Conservation (phyloP, 108 stramenopile species). For the Fragilaria radians region DNA sequence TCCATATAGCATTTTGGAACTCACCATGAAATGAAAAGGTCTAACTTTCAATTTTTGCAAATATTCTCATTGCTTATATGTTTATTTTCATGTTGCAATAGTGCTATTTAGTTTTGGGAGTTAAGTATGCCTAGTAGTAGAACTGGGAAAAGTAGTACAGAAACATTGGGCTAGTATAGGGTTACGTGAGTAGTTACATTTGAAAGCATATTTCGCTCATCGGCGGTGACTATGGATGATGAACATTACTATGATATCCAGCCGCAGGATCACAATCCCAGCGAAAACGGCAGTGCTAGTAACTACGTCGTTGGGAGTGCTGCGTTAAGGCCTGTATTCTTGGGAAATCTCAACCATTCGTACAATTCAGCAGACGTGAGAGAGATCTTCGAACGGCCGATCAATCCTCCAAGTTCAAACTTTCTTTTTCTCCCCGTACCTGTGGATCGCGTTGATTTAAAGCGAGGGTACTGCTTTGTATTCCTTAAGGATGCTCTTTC, state of each 20-base stretch:
- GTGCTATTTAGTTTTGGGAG: no score
- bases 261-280: neutral
- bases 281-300: neutral
- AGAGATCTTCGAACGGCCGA: slow-evolving; percentile 44
- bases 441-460: slow-evolving; percentile 71
- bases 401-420: slow-evolving; percentile 24
- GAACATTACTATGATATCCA: neutral
- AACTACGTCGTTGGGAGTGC: neutral
- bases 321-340: slow-evolving; percentile 54
- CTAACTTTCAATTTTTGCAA: no score
- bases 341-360: slow-evolving; percentile 53
- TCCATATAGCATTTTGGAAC: no score
- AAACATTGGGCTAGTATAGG: no score
- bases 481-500: slow-evolving; percentile 68
- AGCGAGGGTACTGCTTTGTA: slow-evolving; percentile 81
- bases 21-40: no score
- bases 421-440: slow-evolving; percentile 22
- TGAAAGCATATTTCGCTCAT: no score
- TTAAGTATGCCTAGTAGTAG: no score
- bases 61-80: no score
- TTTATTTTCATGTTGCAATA: no score
- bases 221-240: neutral
- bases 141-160: no score
- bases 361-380: slow-evolving; percentile 42
- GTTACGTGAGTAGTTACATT: no score